phyloP scores from a whole-genome alignment of 768 basidiomycete genomes.

The Clitopilus hobsonii region DNA sequence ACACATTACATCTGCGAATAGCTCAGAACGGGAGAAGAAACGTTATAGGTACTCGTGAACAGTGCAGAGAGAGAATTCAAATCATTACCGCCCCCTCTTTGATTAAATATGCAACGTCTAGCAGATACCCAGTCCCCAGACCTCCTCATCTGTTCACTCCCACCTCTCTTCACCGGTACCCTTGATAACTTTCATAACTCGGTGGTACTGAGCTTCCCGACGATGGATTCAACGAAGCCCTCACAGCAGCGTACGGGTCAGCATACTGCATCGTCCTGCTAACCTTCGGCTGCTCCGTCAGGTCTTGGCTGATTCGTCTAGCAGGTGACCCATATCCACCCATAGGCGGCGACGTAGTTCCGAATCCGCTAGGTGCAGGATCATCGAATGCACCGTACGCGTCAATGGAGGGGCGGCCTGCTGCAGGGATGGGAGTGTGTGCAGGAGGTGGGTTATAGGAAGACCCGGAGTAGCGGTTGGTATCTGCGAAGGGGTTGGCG shows the following conservation, averaged over 20 bases:
- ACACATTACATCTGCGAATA: background rate
- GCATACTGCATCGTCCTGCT: constrained; percentile 94
- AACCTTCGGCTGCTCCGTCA: constrained; percentile 48
- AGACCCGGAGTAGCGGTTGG: constrained; percentile 41
- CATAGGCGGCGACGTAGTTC: constrained; percentile 43
- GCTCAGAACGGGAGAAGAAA: background rate
- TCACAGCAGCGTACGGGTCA: constrained; percentile 81
- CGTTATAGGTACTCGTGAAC: background rate
- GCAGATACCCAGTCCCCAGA: background rate
- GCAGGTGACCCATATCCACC: constrained; percentile 45
- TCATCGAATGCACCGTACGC: constrained; percentile 90
- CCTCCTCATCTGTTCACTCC: constrained; percentile 2
- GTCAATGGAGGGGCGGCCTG: constrained; percentile 70
- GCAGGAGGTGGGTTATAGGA: constrained; percentile 21
- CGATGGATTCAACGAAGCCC: constrained; percentile 52
- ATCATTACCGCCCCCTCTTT: background rate
- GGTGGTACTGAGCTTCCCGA: constrained; percentile 33
- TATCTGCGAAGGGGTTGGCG: constrained; percentile 50
- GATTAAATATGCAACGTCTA: background rate
- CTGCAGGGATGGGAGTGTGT: constrained; percentile 21
- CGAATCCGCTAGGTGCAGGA: constrained; percentile 75
- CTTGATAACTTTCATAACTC: constrained; percentile 50
- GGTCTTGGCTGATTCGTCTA: constrained; percentile 28
- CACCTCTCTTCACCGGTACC: constrained; percentile 34
- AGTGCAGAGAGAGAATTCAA: background rate